Base-by-base conservation (phyloP, 208 protist species). In the Crithidia expoeki region DNA sequence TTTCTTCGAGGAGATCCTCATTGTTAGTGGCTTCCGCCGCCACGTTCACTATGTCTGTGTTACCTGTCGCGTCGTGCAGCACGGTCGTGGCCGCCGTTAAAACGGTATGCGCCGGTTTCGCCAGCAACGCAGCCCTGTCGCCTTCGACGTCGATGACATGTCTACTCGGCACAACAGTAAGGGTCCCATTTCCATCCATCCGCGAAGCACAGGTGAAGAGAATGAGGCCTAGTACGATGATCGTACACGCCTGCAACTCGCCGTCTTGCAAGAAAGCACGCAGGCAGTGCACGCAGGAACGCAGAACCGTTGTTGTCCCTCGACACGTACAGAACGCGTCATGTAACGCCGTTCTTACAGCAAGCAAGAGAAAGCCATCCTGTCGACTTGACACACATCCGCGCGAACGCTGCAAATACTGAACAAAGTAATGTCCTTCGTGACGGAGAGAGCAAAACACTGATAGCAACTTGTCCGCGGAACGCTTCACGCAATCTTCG, bases 181-280 rank as follows among this genome's bases (percentile, higher is more conserved):
- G 10, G 19, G 23, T 0, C 1, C 21, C 10, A 36, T 0, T 25
- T 4, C 17, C 11, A 16, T 63, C 61, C 34, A 32, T 19, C 33
- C 28, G 66, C 12, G 46, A 60, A 30, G 80, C 80, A 32, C 78
- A 82, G 5, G 80, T 84, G 32, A 89, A 89, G 14, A 80, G 14
- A 21, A 84, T 66, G 28, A 89, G 70, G 9, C 84, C 80, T 16
- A 62, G 38, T 38, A 89, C 84, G 10, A 86, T 70, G 2, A 68
- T 23, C 5, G 64, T 32, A 33, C 77, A 84, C 11, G 80, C 64
- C 12, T 75, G 19, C 32, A 84, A 4, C 58, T 89, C 84, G 30
- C 42, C 40, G n/a, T 80, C 55, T 0, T 38, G 44, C 23, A 62
- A 40, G 2, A 30, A 47, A 16, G 2, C 4, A 2, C 60, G 33